phyloP scores from a whole-genome alignment of 805 yeast species.

The Saccharomycopsis malanga region DNA sequence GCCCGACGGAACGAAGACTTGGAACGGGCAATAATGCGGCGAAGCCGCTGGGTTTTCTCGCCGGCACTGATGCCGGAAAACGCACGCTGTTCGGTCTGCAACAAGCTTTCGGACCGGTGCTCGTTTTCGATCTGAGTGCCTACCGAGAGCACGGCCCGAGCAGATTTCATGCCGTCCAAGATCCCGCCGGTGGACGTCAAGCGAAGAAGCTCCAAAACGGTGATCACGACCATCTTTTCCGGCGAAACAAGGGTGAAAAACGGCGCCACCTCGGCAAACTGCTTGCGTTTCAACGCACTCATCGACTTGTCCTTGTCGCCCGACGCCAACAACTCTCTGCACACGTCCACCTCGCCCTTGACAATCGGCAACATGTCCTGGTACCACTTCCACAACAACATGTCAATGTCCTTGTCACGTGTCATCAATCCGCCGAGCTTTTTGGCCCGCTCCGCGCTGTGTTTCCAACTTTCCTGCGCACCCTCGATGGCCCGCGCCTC shows the following conservation, averaged over 20 bases:
- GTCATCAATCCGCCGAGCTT: conserved; percentile 48
- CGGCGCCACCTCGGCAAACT: conserved; percentile 63
- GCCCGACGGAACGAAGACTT: conserved; percentile 33
- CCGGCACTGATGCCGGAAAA: conserved; percentile 41
- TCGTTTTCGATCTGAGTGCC: conserved; percentile 84
- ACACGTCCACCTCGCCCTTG: conserved; percentile 53
- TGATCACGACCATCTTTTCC: conserved; percentile 74
- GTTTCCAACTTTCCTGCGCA: conserved; percentile 84
- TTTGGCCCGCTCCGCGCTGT: conserved; percentile 61
- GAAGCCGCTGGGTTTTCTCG: conserved; percentile 39
- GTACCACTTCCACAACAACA: conserved; percentile 80
- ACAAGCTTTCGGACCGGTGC: conserved; percentile 60
- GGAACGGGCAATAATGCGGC: conserved; percentile 34
- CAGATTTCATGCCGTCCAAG: conserved; percentile 75
- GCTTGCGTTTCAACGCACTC: conserved; percentile 26
- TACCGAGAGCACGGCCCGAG: conserved; percentile 71
- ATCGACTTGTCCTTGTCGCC: neutral
- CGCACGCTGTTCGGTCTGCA: conserved; percentile 49
- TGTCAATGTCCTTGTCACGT: conserved; percentile 56
- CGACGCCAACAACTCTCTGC: conserved; percentile 31
- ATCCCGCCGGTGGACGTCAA: conserved; percentile 69
- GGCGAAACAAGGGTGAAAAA: conserved; percentile 66
- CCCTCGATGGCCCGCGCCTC: conserved; percentile 79
- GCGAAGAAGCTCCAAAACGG: conserved; percentile 75
- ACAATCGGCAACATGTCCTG: conserved; percentile 64